phyloP scores from a whole-genome alignment of 1,284 basidiomycete genomes.

The Naganishia cerealis region DNA sequence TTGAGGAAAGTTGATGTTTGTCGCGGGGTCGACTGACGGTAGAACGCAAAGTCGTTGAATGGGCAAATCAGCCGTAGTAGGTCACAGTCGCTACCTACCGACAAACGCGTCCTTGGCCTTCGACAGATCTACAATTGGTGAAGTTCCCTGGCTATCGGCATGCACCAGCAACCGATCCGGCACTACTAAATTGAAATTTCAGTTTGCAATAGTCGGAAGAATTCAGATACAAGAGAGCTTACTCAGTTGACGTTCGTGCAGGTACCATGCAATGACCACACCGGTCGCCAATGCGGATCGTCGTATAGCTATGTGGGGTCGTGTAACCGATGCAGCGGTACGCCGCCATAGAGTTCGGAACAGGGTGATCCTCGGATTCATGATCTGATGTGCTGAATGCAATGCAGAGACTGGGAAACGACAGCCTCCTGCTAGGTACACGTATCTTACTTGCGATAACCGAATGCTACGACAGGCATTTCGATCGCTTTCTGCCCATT shows the following conservation, averaged over 20 bases:
- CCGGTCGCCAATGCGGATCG: conserved; percentile 14
- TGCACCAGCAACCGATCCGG: conserved; percentile 11
- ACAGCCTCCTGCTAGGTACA: no score
- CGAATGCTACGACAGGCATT: no score
- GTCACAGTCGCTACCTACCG: background rate
- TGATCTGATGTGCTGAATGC: no score
- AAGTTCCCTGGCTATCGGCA: conserved; percentile 15
- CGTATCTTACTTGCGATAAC: no score
- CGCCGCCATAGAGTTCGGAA: background rate
- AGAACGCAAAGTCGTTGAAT: conserved; percentile 10
- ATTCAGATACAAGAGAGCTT: background rate
- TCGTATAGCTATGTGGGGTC: background rate
- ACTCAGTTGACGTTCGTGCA: conserved; percentile 4
- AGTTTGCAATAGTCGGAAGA: background rate
- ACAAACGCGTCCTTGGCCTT: conserved; percentile 17
- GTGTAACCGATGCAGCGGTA: background rate
- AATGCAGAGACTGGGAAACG: no score
- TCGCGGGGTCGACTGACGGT: conserved; percentile 48
- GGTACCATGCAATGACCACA: conserved; percentile 9
- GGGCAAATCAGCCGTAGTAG: background rate
- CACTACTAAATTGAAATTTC: background rate
- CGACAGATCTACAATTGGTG: background rate
- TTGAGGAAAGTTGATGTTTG: conserved; percentile 49
- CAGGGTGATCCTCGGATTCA: background rate
- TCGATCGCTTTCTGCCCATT: no score